A percentile compares a stretch with the other conserved stretches of the same genome.
These are phyloP conservation scores for Flammula alnicola DNA, from an alignment of 1,284 basidiomycete genomes.

Conservation along the genomic window DNA sequence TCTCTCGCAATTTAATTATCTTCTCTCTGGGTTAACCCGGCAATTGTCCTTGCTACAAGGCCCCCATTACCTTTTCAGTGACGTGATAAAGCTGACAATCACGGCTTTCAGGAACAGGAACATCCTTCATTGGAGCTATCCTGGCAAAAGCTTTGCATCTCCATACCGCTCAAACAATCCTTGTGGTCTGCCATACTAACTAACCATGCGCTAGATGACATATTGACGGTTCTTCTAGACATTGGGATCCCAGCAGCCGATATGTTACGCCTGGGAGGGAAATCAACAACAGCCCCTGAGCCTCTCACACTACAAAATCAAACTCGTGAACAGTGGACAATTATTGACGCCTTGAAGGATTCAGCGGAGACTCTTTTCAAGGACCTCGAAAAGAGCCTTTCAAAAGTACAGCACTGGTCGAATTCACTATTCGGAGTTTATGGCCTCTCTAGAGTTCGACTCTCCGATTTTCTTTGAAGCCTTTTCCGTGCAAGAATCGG, in stretches of 20 bases:
- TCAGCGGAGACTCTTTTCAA: slow-evolving; percentile 26
- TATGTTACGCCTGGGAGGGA: slow-evolving; percentile 61
- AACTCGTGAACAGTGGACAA: too few species aligned
- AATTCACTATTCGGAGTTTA: slow-evolving; percentile 34
- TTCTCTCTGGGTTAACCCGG: slow-evolving; percentile 57
- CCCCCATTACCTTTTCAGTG: too few species aligned
- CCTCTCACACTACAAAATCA: slow-evolving; percentile 44
- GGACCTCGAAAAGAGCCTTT: slow-evolving; percentile 39
- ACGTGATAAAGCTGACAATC: too few species aligned
- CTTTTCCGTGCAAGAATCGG: slow-evolving; percentile 46
- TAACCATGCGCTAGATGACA: slow-evolving; percentile 70
- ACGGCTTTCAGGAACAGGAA: slow-evolving; percentile 68
- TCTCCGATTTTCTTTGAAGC: slow-evolving; percentile 48
- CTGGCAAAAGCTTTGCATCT: slow-evolving; percentile 61
- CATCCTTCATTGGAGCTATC: slow-evolving; percentile 69
- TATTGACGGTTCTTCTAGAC: slow-evolving; percentile 60
- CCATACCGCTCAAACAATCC: slow-evolving; percentile 47
- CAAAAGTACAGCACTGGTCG: slow-evolving; percentile 32
- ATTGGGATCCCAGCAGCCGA: slow-evolving; percentile 53
- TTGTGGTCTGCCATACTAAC: slow-evolving; percentile 72
- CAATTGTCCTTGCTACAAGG: slow-evolving; percentile 65
- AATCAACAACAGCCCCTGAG: slow-evolving; percentile 50
- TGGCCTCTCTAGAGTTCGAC: slow-evolving; percentile 51
- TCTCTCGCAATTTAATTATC: slow-evolving; percentile 52
- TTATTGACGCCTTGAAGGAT: slow-evolving; percentile 42